Conservation (phyloP, 2,329 filamentous ascomycete species). For the Fusarium chuoi region DNA sequence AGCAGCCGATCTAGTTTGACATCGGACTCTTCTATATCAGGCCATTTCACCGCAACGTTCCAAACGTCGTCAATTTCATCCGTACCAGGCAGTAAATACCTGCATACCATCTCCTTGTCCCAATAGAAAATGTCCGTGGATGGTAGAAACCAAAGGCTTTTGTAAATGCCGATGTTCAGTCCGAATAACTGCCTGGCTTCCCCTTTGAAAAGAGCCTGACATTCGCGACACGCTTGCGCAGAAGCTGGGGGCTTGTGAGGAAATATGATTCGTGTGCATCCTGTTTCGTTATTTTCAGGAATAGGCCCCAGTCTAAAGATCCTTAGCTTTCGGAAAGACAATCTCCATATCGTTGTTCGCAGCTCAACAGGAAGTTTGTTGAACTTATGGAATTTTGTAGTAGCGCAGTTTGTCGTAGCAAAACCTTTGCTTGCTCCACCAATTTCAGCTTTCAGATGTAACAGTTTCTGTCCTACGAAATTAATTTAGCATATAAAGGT, state of each 20-base stretch:
- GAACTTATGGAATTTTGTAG: constrained; percentile 4
- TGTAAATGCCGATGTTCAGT: background rate
- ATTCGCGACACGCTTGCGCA: background rate
- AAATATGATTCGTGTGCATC: background rate
- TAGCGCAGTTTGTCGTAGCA: background rate
- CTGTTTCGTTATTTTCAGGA: background rate
- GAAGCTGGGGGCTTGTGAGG: background rate
- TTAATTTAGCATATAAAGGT: background rate
- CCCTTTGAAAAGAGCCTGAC: background rate
- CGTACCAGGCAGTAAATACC: background rate
- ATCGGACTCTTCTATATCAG: background rate
- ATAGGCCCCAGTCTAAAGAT: background rate
- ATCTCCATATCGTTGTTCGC: background rate
- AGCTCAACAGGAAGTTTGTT: background rate
- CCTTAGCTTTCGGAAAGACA: background rate
- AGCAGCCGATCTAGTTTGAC: background rate
- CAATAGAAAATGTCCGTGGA: constrained; percentile 6
- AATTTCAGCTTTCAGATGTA: background rate
- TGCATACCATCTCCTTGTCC: background rate
- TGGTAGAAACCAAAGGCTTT: background rate
- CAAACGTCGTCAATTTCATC: background rate
- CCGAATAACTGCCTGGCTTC: background rate
- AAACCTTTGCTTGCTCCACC: background rate
- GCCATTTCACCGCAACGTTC: background rate
- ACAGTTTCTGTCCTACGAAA: background rate